phyloP scores from a whole-genome alignment of 2,329 filamentous ascomycete genomes.

The Pezicula carpinea region DNA sequence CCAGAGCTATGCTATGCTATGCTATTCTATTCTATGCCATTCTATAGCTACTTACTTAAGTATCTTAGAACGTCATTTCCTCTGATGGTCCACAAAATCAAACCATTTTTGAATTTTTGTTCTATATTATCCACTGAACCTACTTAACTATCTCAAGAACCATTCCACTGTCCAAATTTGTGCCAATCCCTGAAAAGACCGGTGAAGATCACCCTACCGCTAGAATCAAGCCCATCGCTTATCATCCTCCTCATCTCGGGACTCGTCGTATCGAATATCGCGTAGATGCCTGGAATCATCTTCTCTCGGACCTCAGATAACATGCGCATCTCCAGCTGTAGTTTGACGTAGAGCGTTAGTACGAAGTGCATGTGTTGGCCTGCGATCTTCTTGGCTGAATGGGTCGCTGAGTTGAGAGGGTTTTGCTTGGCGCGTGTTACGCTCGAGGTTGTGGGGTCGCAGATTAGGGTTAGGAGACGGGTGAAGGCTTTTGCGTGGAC shows the following conservation, averaged over 20 bases:
- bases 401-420: conserved; percentile 54
- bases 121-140: no score
- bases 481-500: conserved; percentile 47
- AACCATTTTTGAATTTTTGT: no score
- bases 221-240: conserved; percentile 55
- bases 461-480: conserved; percentile 53
- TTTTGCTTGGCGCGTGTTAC: conserved; percentile 40
- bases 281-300: conserved; percentile 53
- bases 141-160: conserved; percentile 4
- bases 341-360: conserved; percentile 53
- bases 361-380: conserved; percentile 59
- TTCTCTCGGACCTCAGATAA: conserved; percentile 46
- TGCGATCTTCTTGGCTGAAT: conserved; percentile 55
- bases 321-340: conserved; percentile 54
- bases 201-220: conserved; percentile 53
- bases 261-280: conserved; percentile 54
- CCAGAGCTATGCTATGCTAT: no score
- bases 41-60: no score
- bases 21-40: no score
- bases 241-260: conserved; percentile 50
- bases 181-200: conserved; percentile 55
- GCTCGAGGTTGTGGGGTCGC: conserved; percentile 52
- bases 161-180: conserved; percentile 59
- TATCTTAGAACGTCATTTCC: no score
- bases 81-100: no score